A percentile compares a stretch with the other conserved stretches of the same genome.
phyloP scores from a whole-genome alignment of 768 basidiomycete genomes.

The button mushroom (Agaricus bisporus) region DNA sequence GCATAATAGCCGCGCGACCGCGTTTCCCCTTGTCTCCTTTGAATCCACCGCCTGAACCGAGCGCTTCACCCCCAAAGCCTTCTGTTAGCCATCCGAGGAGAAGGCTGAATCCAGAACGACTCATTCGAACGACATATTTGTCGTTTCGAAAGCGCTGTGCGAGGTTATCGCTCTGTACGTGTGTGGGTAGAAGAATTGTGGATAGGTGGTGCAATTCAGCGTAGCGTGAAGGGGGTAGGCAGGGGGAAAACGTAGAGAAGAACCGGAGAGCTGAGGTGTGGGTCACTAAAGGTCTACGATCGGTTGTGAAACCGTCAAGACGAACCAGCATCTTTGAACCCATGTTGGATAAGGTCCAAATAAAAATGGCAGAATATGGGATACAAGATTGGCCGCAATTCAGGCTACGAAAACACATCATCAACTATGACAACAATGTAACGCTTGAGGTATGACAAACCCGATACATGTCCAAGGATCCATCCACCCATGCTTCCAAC shows the following conservation, averaged over 20 bases:
- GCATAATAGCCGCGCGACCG: slow-evolving; percentile 85
- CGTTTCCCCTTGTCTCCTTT: slow-evolving; percentile 77
- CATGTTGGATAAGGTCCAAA: slow-evolving; percentile 86
- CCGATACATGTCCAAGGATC: slow-evolving; percentile 87
- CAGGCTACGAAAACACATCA: slow-evolving; percentile 49
- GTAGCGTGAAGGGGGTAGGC: slow-evolving; percentile 60
- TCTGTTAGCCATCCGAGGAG: slow-evolving; percentile 96
- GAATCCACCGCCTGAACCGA: slow-evolving; percentile 76
- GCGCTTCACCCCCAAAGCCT: slow-evolving; percentile 79
- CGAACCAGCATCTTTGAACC: slow-evolving; percentile 86
- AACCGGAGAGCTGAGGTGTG: slow-evolving; percentile 60
- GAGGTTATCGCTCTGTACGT: slow-evolving; percentile 77
- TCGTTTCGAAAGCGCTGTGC: slow-evolving; percentile 85
- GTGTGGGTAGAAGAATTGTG: slow-evolving; percentile 72
- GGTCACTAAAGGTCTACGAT: slow-evolving; percentile 9
- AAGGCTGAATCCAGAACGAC: slow-evolving; percentile 85
- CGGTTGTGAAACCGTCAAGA: slow-evolving; percentile 8
- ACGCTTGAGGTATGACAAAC: slow-evolving; percentile 33
- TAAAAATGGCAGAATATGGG: slow-evolving; percentile 98
- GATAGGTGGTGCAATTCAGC: slow-evolving; percentile 72
- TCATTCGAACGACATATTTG: slow-evolving; percentile 87
- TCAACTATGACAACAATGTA: slow-evolving; percentile 4
- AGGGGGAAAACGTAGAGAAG: slow-evolving; percentile 61
- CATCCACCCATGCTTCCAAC: slow-evolving; percentile 84
- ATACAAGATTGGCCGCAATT: slow-evolving; percentile 89